Evolutionary conservation across 192 early-diverging fungal species (phyloP).

Genomic region (Diversispora epigaea): DNA sequence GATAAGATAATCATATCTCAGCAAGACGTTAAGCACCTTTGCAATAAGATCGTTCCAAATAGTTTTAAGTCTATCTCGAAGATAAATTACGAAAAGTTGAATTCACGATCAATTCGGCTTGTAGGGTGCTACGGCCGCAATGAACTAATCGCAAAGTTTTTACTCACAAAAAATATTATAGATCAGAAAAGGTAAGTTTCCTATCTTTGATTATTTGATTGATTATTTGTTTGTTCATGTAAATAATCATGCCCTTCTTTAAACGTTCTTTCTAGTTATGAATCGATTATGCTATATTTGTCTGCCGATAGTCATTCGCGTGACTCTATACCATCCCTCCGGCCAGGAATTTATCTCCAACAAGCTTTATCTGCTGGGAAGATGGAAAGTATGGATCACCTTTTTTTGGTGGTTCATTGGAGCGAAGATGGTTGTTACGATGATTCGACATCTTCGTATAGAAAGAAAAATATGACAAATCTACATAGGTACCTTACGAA

Average conservation of each 20-base stretch:
- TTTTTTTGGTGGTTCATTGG: slow-evolving; percentile 32
- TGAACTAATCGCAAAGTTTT: slow-evolving; percentile 25
- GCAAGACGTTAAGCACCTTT: slow-evolving; percentile 6
- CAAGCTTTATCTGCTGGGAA: background rate
- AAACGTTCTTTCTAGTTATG: too few species aligned
- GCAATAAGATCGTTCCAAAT: slow-evolving; percentile 22
- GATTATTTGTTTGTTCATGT: too few species aligned
- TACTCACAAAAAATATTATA: slow-evolving; percentile 20
- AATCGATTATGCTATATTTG: background rate
- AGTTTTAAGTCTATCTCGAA: slow-evolving; percentile 29
- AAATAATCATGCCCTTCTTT: too few species aligned
- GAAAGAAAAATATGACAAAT: slow-evolving; percentile 35
- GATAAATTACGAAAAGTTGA: slow-evolving; percentile 21
- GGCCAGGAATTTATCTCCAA: slow-evolving; percentile 24
- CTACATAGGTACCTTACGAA: slow-evolving; percentile 33
- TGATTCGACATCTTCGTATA: slow-evolving; percentile 23
- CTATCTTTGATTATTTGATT: too few species aligned
- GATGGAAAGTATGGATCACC: background rate
- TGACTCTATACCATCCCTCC: background rate
- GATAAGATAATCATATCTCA: slow-evolving; percentile 26
- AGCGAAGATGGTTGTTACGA: slow-evolving; percentile 33
- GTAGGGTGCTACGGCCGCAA: slow-evolving; percentile 20
- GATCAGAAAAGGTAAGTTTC: slow-evolving; percentile 15
- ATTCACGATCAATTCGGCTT: background rate
- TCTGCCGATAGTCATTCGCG: background rate